Base-by-base conservation (phyloP, 1,139 yeast species). In the Pichia sp. region DNA sequence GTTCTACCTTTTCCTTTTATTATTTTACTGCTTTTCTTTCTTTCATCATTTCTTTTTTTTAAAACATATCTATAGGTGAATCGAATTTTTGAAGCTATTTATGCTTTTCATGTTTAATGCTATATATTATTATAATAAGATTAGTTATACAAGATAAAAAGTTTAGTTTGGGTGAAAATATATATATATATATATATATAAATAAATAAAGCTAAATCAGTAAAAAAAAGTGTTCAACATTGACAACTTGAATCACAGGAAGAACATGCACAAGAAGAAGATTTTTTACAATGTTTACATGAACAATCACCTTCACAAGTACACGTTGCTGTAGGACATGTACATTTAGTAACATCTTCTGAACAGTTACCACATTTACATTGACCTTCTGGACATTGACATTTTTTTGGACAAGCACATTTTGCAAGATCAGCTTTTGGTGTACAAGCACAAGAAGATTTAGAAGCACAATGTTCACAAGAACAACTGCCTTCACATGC, bases 401-500 rank as follows among this genome's bases (percentile, higher is more conserved):
- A 47, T 9, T 30, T 31, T 23, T 40, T 36, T 42, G 37, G 33
- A 22, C 41, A 45, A 6, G 39, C 26, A 35, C 51, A 47, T 30
- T 35, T 27, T 27, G 32, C 32, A n/a, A 31, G 7, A n/a, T 30
- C 23, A n/a, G 45, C 9, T 40, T 44, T 37, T 4, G 26, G 7
- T 4, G 42, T 16, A 33, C 47, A 42, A 25, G 41, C 16, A 10
- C 41, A 25, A 29, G 36, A 22, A 9, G 10, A 16, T 26, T 37
- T 37, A 12, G 1, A 11, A 33, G 27, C 11, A 31, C 52, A 49
- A 26, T 45, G 49, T 2, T n/a, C 38, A 38, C 52, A 49, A 2
- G 48, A 42, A n/a, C 52, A 49, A 4, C 34, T 39, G 25, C 47
- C 51, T 27, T 47, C 37, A 41, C 52, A 49, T 8, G 45, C 23